Percentiles rank a stretch among this genome's conserved stretches.
Evolutionary conservation across 495 filamentous ascomycete genomes (phyloP).

Genomic region (Terfezia boudieri): DNA sequence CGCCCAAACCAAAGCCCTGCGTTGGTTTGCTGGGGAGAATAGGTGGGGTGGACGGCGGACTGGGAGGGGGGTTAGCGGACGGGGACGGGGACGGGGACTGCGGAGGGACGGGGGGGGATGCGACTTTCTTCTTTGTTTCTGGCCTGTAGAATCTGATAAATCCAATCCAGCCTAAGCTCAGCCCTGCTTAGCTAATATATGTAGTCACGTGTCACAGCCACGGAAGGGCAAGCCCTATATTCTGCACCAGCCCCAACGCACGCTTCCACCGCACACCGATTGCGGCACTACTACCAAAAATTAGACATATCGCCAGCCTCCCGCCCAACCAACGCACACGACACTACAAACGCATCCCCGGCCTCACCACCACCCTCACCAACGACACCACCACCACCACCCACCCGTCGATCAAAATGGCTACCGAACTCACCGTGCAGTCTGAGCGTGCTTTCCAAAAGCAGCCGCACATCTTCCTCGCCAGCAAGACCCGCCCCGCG

Average conservation of each 20-base stretch:
- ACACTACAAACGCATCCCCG: not conserved
- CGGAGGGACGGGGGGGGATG: no score
- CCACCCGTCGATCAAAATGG: constrained; percentile 39
- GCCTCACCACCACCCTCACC: constrained; percentile 8
- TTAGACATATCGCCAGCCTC: not conserved
- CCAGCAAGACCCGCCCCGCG: constrained; percentile 61
- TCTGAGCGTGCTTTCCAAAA: constrained; percentile 97
- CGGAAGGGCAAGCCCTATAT: not conserved
- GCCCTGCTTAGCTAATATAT: no score
- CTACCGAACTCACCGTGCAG: constrained; percentile 94
- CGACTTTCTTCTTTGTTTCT: no score
- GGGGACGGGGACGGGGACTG: no score
- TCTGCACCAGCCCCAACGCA: not conserved
- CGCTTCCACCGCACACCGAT: not conserved
- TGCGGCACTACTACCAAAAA: no score
- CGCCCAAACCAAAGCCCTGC: no score
- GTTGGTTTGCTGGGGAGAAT: no score
- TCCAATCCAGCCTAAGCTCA: no score
- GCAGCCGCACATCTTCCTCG: constrained; percentile 99
- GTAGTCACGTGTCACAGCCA: no score
- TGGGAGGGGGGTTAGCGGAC: no score
- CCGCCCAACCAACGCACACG: constrained; percentile 1
- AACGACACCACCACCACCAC: constrained; percentile 24
- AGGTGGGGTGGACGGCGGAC: no score
- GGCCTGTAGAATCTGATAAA: no score